phyloP scores from a whole-genome alignment of 1,284 basidiomycete genomes.

The Ustilago cynodontis region DNA sequence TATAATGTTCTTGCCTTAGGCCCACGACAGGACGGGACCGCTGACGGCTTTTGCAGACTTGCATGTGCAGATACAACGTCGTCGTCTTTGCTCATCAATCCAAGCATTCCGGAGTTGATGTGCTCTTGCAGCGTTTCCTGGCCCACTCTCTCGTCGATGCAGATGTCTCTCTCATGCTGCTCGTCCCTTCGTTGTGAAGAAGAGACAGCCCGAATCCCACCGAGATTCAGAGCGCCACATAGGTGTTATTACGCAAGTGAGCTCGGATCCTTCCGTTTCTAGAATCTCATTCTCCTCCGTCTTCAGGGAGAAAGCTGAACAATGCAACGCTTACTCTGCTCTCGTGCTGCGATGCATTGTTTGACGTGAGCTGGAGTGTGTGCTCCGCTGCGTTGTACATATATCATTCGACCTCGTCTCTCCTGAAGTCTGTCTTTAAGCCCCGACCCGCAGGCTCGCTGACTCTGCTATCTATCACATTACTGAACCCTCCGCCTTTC shows the following conservation, averaged over 20 bases:
- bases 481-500: neutral
- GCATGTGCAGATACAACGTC: neutral
- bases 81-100: neutral
- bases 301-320: neutral
- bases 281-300: neutral
- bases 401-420: neutral
- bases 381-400: neutral
- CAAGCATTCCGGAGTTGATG: neutral
- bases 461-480: constrained; percentile 2
- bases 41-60: neutral
- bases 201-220: neutral
- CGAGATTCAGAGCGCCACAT: neutral
- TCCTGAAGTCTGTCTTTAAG: neutral
- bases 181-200: neutral
- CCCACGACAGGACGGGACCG: neutral
- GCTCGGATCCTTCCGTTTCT: constrained; percentile 1
- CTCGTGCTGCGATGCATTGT: neutral
- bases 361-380: neutral
- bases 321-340: neutral
- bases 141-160: neutral
- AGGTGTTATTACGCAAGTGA: neutral
- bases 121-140: neutral
- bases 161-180: neutral
- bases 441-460: constrained; percentile 41
- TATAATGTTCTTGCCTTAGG: neutral